Evolutionary conservation across 2,329 filamentous ascomycete species (phyloP).

Genomic region (Penicillium sp.): DNA sequence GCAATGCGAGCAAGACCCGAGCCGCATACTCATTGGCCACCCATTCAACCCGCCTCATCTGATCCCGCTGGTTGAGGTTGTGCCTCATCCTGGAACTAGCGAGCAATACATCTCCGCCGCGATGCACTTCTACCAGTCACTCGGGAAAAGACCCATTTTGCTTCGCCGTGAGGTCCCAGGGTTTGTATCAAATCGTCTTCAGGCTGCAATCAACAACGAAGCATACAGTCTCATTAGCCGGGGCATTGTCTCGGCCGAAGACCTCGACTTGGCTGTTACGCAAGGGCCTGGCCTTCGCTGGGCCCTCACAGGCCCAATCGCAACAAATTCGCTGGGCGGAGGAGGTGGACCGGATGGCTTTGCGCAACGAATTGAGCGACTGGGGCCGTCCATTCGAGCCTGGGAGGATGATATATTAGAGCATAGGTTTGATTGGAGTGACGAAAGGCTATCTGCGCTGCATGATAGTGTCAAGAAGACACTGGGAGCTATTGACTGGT

Average conservation of each 20-base stretch:
- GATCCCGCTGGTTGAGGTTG: conserved; percentile 49
- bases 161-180: not conserved
- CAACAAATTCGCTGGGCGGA: conserved; percentile 20
- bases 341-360: conserved; percentile 2
- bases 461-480: no score
- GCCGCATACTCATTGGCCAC: conserved; percentile 48
- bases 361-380: no score
- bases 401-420: no score
- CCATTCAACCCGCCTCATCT: conserved; percentile 55
- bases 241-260: not conserved
- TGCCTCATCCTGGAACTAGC: conserved; percentile 39
- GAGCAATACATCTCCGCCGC: not conserved
- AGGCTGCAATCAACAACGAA: not conserved
- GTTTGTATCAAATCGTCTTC: not conserved
- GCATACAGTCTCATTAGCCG: not conserved
- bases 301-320: conserved; percentile 18
- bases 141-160: not conserved
- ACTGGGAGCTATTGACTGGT: no score
- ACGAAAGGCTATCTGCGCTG: no score
- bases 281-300: conserved; percentile 21
- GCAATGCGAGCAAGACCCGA: conserved; percentile 23
- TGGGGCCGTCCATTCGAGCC: no score
- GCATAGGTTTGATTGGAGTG: no score
- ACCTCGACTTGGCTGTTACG: conserved; percentile 10
- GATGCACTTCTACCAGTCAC: not conserved